Percentiles rank a stretch among this genome's conserved stretches.
phyloP scores from a whole-genome alignment of 2,329 filamentous ascomycete genomes.

The Ceratocystiopsis minuta region DNA sequence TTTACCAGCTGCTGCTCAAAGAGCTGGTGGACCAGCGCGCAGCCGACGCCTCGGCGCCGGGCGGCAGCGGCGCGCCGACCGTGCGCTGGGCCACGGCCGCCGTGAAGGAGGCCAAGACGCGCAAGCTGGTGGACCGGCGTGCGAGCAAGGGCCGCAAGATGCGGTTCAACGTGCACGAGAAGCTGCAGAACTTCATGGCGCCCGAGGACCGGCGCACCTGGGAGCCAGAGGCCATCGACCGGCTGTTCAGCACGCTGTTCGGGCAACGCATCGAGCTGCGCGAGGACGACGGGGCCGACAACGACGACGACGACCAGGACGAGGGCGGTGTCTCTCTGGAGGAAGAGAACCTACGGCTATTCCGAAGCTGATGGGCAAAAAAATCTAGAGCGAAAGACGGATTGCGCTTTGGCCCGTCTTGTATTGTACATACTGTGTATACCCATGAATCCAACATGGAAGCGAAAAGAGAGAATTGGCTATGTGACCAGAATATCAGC shows the following conservation, averaged over 20 bases:
- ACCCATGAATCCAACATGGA: too few relatives aligned
- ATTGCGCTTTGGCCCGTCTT: slow-evolving; percentile 1
- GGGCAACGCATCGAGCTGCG: slow-evolving; percentile 50
- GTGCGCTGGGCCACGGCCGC: slow-evolving; percentile 51
- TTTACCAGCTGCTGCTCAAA: slow-evolving; percentile 85
- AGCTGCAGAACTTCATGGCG: slow-evolving; percentile 96
- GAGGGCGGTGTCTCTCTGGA: slow-evolving; percentile 32
- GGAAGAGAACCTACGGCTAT: slow-evolving; percentile 34
- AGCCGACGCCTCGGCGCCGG: slow-evolving; percentile 37
- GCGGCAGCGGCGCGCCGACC: slow-evolving; percentile 29
- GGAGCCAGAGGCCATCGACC: slow-evolving; percentile 63
- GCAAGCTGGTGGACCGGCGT: slow-evolving; percentile 75
- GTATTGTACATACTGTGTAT: neutral
- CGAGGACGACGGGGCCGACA: slow-evolving; percentile 31
- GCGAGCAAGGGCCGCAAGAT: slow-evolving; percentile 91
- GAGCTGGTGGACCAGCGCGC: slow-evolving; percentile 83
- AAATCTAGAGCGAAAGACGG: too few relatives aligned
- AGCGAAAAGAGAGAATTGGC: too few relatives aligned
- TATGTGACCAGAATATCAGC: too few relatives aligned
- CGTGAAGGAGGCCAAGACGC: slow-evolving; percentile 58
- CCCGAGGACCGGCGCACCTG: slow-evolving; percentile 66
- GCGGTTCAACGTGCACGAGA: slow-evolving; percentile 88
- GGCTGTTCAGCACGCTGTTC: slow-evolving; percentile 58
- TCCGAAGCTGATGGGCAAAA: slow-evolving; percentile 14
- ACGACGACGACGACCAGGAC: slow-evolving; percentile 2